Evolutionary conservation across 1,284 basidiomycete genomes (phyloP).

Genomic region (Peniophora sp.): DNA sequence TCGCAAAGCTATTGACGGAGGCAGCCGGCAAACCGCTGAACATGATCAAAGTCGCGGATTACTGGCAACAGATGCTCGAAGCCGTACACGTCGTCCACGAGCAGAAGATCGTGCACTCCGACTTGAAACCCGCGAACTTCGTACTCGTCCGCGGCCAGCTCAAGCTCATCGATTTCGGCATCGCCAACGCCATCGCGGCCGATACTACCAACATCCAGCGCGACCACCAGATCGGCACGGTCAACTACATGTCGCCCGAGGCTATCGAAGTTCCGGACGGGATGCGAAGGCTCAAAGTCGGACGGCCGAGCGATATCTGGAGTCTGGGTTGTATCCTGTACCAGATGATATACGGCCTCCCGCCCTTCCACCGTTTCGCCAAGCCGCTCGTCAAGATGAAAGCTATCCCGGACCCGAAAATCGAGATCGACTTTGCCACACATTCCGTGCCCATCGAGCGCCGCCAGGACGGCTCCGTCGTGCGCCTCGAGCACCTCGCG

Average conservation of each 20-base stretch:
- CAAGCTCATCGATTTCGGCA: slow-evolving; percentile 95
- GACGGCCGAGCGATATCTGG: slow-evolving; percentile 91
- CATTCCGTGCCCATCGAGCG: slow-evolving; percentile 48
- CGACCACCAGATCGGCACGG: slow-evolving; percentile 91
- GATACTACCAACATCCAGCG: slow-evolving; percentile 96
- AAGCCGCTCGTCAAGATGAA: slow-evolving; percentile 79
- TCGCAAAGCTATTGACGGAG: slow-evolving; percentile 76
- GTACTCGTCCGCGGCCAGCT: slow-evolving; percentile 88
- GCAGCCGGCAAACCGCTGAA: slow-evolving; percentile 77
- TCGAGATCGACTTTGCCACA: slow-evolving; percentile 72
- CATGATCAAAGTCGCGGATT: slow-evolving; percentile 88
- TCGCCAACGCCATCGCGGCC: slow-evolving; percentile 94
- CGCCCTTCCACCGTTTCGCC: slow-evolving; percentile 84
- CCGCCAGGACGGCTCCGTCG: slow-evolving; percentile 18
- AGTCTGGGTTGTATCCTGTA: slow-evolving; percentile 96
- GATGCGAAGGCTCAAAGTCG: slow-evolving; percentile 74
- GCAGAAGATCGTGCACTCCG: slow-evolving; percentile 94
- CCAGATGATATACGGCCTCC: slow-evolving; percentile 93
- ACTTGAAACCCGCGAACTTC: slow-evolving; percentile 95
- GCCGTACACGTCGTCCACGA: slow-evolving; percentile 94
- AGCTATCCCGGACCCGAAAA: slow-evolving; percentile 69
- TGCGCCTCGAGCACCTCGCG: slow-evolving; percentile 55
- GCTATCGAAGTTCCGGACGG: slow-evolving; percentile 79
- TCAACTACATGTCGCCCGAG: slow-evolving; percentile 96
- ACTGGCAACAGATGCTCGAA: slow-evolving; percentile 98